Percentiles rank a stretch among this genome's conserved stretches.
Evolutionary conservation across 1,284 basidiomycete species (phyloP).

Genomic region (Cryptococcus neoformans): DNA sequence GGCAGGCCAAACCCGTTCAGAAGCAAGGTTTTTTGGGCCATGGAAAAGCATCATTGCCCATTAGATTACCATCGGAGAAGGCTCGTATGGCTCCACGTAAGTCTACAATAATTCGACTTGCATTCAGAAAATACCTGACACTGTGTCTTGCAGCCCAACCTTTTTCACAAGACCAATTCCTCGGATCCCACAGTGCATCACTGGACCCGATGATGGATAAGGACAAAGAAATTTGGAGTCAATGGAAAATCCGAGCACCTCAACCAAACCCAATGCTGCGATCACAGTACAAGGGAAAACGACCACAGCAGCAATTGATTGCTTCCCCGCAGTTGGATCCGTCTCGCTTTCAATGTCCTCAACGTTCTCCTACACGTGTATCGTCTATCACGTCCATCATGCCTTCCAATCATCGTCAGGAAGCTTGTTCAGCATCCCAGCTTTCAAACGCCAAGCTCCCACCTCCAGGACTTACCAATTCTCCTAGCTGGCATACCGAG

Average conservation of each 20-base stretch:
- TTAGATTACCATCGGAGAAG: slow-evolving; percentile 2
- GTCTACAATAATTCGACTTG: not conserved
- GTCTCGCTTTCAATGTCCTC: not conserved
- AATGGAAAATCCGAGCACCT: too few species aligned
- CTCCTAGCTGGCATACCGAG: slow-evolving; percentile 10
- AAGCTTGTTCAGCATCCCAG: not conserved
- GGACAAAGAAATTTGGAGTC: too few species aligned
- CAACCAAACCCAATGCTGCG: too few species aligned
- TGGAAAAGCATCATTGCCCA: slow-evolving; percentile 9
- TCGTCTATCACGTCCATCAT: not conserved
- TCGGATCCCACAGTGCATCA: not conserved
- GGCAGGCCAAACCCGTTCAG: not conserved
- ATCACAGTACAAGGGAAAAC: too few species aligned
- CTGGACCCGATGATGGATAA: not conserved
- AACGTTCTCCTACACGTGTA: not conserved
- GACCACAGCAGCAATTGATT: too few species aligned
- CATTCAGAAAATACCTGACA: not conserved
- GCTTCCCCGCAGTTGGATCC: too few species aligned
- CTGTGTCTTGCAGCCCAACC: not conserved
- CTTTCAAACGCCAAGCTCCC: slow-evolving; percentile 1
- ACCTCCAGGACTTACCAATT: slow-evolving; percentile 5
- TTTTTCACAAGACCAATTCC: slow-evolving; percentile 1
- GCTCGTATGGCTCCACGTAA: not conserved
- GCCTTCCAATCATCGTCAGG: not conserved
- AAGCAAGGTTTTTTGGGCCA: slow-evolving; percentile 4